A percentile compares a stretch with the other conserved stretches of the same genome.
These are phyloP conservation scores for Colletotrichum lindemuthianum DNA, from an alignment of 2,329 filamentous ascomycete species.

Conservation along the genomic window DNA sequence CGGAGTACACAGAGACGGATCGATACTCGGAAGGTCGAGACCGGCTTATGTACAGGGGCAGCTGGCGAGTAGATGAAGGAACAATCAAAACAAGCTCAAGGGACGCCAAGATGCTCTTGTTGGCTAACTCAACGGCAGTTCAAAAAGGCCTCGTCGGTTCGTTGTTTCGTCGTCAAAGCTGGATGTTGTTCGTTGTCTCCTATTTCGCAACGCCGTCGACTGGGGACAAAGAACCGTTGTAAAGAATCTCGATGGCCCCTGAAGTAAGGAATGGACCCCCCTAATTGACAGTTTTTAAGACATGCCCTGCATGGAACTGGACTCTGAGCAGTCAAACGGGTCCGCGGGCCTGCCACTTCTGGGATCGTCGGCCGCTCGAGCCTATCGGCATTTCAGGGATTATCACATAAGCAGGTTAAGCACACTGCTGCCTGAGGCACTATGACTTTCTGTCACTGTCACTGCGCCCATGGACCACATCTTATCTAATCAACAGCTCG, in stretches of 20 bases:
- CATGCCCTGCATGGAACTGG: constrained; percentile 30
- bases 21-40: constrained; percentile 2
- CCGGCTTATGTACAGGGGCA: constrained; percentile 20
- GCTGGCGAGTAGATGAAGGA: background rate
- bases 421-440: constrained; percentile 17
- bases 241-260: constrained; percentile 29
- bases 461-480: background rate
- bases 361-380: constrained; percentile 28
- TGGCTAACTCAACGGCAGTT: background rate
- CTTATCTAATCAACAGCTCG: constrained; percentile 30
- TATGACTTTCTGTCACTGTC: background rate
- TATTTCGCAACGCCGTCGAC: constrained; percentile 12
- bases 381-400: constrained; percentile 32
- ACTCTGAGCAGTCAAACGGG: constrained; percentile 24
- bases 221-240: constrained; percentile 29
- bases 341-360: constrained; percentile 25
- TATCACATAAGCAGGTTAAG: constrained; percentile 23
- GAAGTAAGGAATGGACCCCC: constrained; percentile 26
- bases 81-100: background rate
- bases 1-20: constrained; percentile 3
- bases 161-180: constrained; percentile 20
- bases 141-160: background rate
- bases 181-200: constrained; percentile 3
- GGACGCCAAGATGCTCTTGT: constrained; percentile 3
- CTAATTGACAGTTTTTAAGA: constrained; percentile 35